Percentiles rank a stretch among this genome's conserved stretches.
Evolutionary conservation across 2,329 filamentous ascomycete genomes (phyloP).

Genomic region (Penicillium sp.): DNA sequence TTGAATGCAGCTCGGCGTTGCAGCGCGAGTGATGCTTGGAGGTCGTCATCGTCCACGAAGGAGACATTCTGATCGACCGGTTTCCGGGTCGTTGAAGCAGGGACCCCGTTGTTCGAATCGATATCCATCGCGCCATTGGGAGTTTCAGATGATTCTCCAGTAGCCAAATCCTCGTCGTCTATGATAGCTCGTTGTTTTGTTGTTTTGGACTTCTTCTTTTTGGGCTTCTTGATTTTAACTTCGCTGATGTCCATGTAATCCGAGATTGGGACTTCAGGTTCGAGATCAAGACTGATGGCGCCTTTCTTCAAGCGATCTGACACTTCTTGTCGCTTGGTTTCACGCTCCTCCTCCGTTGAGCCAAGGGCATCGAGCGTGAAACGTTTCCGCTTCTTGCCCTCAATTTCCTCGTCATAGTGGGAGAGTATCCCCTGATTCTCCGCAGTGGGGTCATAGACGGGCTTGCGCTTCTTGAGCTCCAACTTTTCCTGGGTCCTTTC

Average conservation of each 20-base stretch:
- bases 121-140: constrained; percentile 64
- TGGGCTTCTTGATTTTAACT: constrained; percentile 89
- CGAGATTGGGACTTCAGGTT: constrained; percentile 60
- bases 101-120: constrained; percentile 51
- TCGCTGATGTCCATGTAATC: constrained; percentile 85
- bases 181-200: constrained; percentile 60
- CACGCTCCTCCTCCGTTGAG: constrained; percentile 58
- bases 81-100: constrained; percentile 51
- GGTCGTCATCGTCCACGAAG: constrained; percentile 85
- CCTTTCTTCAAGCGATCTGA: constrained; percentile 60
- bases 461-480: constrained; percentile 82
- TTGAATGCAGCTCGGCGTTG: constrained; percentile 80
- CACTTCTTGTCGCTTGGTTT: constrained; percentile 49
- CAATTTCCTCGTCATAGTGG: constrained; percentile 94
- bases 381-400: constrained; percentile 77
- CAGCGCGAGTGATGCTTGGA: constrained; percentile 78
- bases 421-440: constrained; percentile 65
- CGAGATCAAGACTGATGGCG: constrained; percentile 70
- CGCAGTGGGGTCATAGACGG: constrained; percentile 78
- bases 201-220: constrained; percentile 73
- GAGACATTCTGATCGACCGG: constrained; percentile 59
- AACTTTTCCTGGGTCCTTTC: constrained; percentile 57
- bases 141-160: constrained; percentile 30
- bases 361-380: constrained; percentile 83
- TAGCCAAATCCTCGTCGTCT: constrained; percentile 56